Evolutionary conservation across 305 asterid species (phyloP), one percentile per base, ranked within the genome.

Genomic region (Nicotiana rustica): DNA sequence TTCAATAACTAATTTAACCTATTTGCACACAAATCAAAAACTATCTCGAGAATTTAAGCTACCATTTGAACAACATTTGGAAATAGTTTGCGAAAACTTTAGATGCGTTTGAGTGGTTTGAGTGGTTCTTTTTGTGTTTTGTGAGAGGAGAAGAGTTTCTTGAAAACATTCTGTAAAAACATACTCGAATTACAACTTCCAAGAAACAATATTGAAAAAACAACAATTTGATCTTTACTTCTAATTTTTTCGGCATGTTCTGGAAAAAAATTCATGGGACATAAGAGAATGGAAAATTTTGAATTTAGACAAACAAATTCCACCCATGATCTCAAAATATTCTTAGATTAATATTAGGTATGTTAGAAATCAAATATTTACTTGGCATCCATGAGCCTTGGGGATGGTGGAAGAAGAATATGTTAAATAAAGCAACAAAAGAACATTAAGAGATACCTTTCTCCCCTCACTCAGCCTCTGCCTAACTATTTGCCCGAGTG

Each of bases 401-500:
- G 61, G 17, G 38, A 71, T 47, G 61, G 78, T 41, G 73, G 33
- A 12, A 71, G 61, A 47, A 71, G 21, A 44, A 36, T 13, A 47
- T 7, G 35, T 13, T 47, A 21, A 47, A 47, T 1, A 71, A 19
- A 71, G 41, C 59, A 71, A 71, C 4, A 19, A 71, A 4, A 69
- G 47, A 57, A 36, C 49, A 57, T 56, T 55, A 29, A 55, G 21
- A 73, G 18, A 52, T 85, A 92, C 96, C 96, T 92, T 90, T 88
- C 94, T 92, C 83, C 94, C 96, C 81, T 92, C 96, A 61, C 92
- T 86, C 89, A 92, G 84, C 86, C 91, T 86, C 82, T 92, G 97
- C 85, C 93, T 85, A 77, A 92, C 93, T 81, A 90, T 86, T 87
- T 90, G 97, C 62, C 90, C 88, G 31, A 91, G 92, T 80, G 94